Percentiles rank a stretch among this genome's conserved stretches.
phyloP scores from a whole-genome alignment of 345 rosid species.

The Raphanus raphanistrum region DNA sequence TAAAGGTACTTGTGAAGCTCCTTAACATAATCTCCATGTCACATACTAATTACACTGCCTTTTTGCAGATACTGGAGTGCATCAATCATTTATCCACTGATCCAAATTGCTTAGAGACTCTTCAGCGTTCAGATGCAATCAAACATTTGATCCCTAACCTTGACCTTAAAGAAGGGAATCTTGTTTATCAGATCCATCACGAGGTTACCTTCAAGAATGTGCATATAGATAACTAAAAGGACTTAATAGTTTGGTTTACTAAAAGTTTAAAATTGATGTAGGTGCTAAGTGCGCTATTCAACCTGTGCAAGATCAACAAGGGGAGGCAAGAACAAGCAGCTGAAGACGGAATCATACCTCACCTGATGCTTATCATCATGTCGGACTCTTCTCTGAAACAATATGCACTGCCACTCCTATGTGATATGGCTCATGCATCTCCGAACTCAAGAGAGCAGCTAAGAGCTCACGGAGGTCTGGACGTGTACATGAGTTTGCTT shows the following conservation, averaged over 20 bases:
- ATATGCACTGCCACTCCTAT: conserved; percentile 81
- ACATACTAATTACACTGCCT: conserved; percentile 22
- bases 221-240: not conserved
- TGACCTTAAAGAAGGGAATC: conserved; percentile 87
- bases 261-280: conserved; percentile 36
- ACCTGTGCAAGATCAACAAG: conserved; percentile 98
- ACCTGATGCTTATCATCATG: conserved; percentile 83
- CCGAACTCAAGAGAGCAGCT: conserved; percentile 96
- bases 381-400: conserved; percentile 77
- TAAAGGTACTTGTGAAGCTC: not conserved
- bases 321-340: conserved; percentile 99
- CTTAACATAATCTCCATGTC: not conserved
- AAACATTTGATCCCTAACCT: conserved; percentile 93
- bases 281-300: conserved; percentile 96
- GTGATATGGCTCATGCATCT: conserved; percentile 99
- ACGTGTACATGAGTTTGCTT: conserved; percentile 87
- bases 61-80: conserved; percentile 72
- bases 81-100: conserved; percentile 86
- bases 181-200: conserved; percentile 73
- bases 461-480: conserved; percentile 95
- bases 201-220: conserved; percentile 59
- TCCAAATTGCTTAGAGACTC: conserved; percentile 94
- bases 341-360: conserved; percentile 98
- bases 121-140: conserved; percentile 95
- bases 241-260: not conserved